Evolutionary conservation across 1,284 basidiomycete genomes (phyloP), one percentile per base, ranked within the genome.

Genomic region (Cryptococcus sp.): DNA sequence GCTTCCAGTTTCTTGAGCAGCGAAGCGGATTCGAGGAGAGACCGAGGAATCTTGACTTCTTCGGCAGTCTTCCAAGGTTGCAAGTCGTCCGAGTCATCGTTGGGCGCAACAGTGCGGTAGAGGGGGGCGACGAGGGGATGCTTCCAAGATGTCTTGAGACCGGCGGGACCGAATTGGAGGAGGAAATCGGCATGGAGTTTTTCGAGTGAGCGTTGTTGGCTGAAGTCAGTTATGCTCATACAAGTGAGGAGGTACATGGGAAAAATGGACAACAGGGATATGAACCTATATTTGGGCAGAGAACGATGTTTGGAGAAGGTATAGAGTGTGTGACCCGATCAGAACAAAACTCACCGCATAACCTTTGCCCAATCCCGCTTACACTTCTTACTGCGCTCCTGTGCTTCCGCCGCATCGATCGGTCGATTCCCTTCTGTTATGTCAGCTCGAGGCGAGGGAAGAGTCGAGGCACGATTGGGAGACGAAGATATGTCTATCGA

Each of bases 331-430:
- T 36, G 23, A 22, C 11, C 10, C 25, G 18, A 34, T 34, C 32
- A 16, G 10, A 9, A 34, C 10, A 9, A 9, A 34, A 60, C 69
- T 52, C 13, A 71, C 64, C 79, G 70, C 55, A 77, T 75, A 64
- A 78, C 79, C 18, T 73, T 68, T 9, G 79, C 79, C 80, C 79
- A 81, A 11, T 76, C 62, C 21, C 79, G 69, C 62, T 81, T 81
- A 52, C 69, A 72, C 56, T 78, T 77, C 37, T 80, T 68, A 53
- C 73, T 77, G n/a, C 78, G 62, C 42, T 77, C 75, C 23, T 76
- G 72, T 24, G 76, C 74, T 57, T 80, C 79, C 47, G 74, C 72
- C 13, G 75, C 76, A 37, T 76, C 77, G 50, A 77, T 78, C 3
- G 79, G 79, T 28, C 78, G 67, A 49, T 79, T 78, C 22, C 71